Evolutionary conservation across 1,284 basidiomycete species (phyloP).

Genomic region (Ceratobasidium sp.): DNA sequence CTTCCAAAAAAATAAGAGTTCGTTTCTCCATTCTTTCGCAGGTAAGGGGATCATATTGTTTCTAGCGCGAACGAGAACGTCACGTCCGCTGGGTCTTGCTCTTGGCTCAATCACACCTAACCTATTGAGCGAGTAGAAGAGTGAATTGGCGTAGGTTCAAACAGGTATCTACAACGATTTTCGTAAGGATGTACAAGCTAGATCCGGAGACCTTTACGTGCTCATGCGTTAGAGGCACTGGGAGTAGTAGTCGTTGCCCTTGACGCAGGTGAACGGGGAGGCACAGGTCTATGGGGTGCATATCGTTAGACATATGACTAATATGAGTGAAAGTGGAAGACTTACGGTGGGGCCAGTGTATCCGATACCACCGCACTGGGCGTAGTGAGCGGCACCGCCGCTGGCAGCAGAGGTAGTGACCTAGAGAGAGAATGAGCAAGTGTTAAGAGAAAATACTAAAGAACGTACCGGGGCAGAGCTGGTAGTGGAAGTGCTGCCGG

Average conservation of each 20-base stretch:
- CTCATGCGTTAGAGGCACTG: constrained; percentile 37
- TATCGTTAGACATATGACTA: not conserved
- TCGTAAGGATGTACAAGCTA: no score
- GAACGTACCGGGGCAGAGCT: not conserved
- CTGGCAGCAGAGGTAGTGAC: constrained; percentile 1
- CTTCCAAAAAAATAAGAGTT: no score
- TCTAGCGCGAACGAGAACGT: no score
- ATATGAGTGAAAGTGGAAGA: no score
- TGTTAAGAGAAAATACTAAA: constrained; percentile 51
- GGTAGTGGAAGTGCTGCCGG: constrained; percentile 8
- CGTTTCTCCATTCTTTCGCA: no score
- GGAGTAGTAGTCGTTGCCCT: constrained; percentile 10
- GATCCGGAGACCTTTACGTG: no score
- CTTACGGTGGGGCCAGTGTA: constrained; percentile 33
- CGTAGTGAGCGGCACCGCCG: constrained; percentile 13
- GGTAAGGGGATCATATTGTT: no score
- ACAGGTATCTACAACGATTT: no score
- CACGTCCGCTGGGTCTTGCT: no score
- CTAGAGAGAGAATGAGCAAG: not conserved
- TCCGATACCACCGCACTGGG: constrained; percentile 5
- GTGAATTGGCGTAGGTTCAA: no score
- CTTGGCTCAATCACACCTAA: no score
- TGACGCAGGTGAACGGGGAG: constrained; percentile 13
- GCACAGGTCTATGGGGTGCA: constrained; percentile 3
- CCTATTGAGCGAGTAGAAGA: no score